Conservation (phyloP, 352 stramenopile genomes). For the Phytophthora pinifolia region DNA sequence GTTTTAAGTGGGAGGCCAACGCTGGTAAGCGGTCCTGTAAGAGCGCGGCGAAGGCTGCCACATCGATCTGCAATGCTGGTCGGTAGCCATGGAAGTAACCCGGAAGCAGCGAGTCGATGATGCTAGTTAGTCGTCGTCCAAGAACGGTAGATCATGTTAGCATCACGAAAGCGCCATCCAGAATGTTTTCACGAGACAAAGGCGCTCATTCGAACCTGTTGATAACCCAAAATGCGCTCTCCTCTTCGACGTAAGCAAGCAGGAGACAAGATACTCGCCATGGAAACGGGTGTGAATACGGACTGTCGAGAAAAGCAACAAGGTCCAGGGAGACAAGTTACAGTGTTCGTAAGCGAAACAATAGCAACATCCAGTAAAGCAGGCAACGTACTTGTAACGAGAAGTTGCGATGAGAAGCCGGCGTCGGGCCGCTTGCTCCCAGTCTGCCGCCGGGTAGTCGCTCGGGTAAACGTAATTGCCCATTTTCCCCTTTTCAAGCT, state of each 20-base stretch:
- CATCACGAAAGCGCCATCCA: background rate
- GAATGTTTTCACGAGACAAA: background rate
- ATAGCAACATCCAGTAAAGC: background rate
- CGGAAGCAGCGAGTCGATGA: conserved; percentile 66
- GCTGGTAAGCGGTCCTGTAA: conserved; percentile 57
- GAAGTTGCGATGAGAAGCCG: conserved; percentile 69
- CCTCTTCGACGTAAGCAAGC: conserved; percentile 78
- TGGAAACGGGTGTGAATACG: conserved; percentile 69
- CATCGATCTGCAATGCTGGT: conserved; percentile 70
- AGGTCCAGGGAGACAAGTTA: background rate
- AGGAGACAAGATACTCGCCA: conserved; percentile 71
- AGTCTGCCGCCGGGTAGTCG: conserved; percentile 52
- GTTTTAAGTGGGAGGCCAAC: conserved; percentile 49
- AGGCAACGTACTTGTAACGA: conserved; percentile 60
- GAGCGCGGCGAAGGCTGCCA: conserved; percentile 51
- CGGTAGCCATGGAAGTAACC: conserved; percentile 82
- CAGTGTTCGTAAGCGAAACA: background rate
- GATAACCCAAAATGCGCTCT: conserved; percentile 79
- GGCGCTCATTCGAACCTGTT: conserved; percentile 55
- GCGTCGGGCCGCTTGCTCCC: conserved; percentile 57
- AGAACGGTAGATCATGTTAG: too few relatives aligned
- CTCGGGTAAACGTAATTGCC: conserved; percentile 72
- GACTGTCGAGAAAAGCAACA: conserved; percentile 34
- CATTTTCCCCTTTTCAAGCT: conserved; percentile 57
- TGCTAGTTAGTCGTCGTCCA: conserved; percentile 17